A percentile compares a stretch with the other conserved stretches of the same genome.
Evolutionary conservation across 2,329 filamentous ascomycete genomes (phyloP).

Genomic region (Trichoderma polysporum): DNA sequence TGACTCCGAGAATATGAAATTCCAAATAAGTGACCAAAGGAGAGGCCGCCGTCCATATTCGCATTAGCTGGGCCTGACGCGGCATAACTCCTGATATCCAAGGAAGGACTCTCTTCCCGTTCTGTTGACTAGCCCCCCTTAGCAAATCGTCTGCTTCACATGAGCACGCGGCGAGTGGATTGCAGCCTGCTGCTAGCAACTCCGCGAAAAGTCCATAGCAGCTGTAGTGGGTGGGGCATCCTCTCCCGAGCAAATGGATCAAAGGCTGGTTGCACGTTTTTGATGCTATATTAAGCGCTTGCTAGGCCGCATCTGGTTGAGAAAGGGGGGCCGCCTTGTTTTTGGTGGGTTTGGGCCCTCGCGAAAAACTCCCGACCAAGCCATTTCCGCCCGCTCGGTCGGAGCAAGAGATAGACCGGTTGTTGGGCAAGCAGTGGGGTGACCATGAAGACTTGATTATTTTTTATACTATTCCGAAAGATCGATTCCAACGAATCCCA

Average conservation of each 20-base stretch:
- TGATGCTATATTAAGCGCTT: slow-evolving; percentile 14
- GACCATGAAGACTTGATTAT: background rate
- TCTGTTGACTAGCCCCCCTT: background rate
- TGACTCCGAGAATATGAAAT: background rate
- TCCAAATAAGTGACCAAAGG: background rate
- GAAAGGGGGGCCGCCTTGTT: background rate
- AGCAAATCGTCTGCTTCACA: background rate
- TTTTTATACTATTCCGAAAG: background rate
- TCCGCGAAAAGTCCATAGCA: background rate
- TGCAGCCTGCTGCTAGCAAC: background rate
- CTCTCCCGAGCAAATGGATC: background rate
- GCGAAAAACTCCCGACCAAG: background rate
- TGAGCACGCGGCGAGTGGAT: slow-evolving; percentile 4
- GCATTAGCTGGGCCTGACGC: background rate
- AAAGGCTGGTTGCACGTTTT: background rate
- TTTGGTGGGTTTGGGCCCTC: background rate
- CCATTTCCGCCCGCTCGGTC: slow-evolving; percentile 4
- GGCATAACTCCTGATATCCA: background rate
- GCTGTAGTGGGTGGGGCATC: background rate
- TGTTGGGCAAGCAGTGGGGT: background rate
- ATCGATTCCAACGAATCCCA: background rate
- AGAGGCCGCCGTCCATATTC: background rate
- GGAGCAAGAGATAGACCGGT: slow-evolving; percentile 15
- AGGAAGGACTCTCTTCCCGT: slow-evolving; percentile 9
- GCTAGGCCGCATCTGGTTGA: slow-evolving; percentile 3